Evolutionary conservation across 2,329 filamentous ascomycete species (phyloP), one percentile per base, ranked within the genome.

Genomic region (Aureobasidium sp.): DNA sequence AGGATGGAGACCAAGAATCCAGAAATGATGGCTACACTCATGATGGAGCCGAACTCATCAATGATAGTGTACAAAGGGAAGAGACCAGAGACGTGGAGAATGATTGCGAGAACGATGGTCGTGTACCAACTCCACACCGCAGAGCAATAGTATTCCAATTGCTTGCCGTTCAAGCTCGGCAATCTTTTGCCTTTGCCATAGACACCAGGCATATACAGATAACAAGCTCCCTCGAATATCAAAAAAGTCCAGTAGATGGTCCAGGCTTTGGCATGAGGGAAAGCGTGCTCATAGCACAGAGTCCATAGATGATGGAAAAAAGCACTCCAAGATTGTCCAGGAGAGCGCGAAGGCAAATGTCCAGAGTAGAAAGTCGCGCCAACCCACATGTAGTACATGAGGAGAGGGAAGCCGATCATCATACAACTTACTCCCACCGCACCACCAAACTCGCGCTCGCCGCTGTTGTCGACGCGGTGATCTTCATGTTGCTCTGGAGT

Each of bases 371-470:
- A 94, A 53, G 86, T 91, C 31, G 91, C 88, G 49, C 92, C 92
- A 74, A 94, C 86, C 90, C 91, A 96, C 91, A 96, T 95, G 78
- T 95, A 96, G 81, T 89, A 96, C 91, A 96, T 96, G 69, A 97
- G 82, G 40, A 86, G 64, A 17, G 92, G 91, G 75, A 96, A 97
- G 42, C 86, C 84, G 64, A 90, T 81, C 89, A 96, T 96, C 82
- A 96, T 89, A 66, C 82, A 77, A 22, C 82, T 74, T 47, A 90
- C 86, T 53, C 91, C 91, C n/a, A 82, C 71, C 1, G 89, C 85
- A 59, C 91, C 92, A 65, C 91, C 91, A 70, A 96, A 97, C 71
- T 96, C 92, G 62, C 79, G 78, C 59, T 81, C 58, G 15, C 39
- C 58, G 19, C 44, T 48, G 29, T 31, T 31, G 33, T 59, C 56